Evolutionary conservation across 176 grass and related monocot species (phyloP).

Genomic region (Ananas comosus): DNA sequence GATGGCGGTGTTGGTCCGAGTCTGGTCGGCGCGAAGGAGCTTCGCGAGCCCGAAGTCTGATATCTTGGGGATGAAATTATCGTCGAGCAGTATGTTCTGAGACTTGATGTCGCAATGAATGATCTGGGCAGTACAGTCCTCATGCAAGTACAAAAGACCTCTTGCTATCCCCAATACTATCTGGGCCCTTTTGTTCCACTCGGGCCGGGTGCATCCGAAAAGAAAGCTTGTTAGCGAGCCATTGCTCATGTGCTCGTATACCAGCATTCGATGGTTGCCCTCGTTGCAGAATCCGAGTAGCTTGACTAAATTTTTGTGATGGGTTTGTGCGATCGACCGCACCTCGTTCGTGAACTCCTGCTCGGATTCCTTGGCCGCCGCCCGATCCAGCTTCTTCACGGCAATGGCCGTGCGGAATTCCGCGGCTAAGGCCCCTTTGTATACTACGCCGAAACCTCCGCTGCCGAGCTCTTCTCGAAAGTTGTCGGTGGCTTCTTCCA

Average conservation of each 20-base stretch:
- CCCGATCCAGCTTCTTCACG: background rate
- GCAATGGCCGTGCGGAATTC: background rate
- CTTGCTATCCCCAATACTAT: background rate
- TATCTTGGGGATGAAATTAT: constrained; percentile 1
- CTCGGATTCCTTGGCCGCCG: background rate
- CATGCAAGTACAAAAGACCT: constrained; percentile 14
- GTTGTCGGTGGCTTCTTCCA: background rate
- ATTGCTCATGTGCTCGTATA: constrained; percentile 23
- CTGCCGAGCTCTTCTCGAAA: constrained; percentile 10
- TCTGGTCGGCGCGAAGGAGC: constrained; percentile 1
- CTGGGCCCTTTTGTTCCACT: constrained; percentile 4
- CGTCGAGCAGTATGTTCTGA: constrained; percentile 7
- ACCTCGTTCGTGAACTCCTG: constrained; percentile 26
- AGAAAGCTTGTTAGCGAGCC: constrained; percentile 11
- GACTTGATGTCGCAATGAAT: constrained; percentile 12
- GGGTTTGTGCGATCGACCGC: constrained; percentile 14
- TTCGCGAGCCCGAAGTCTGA: constrained; percentile 12
- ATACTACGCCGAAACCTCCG: background rate
- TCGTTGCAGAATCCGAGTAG: constrained; percentile 23
- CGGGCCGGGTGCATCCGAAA: background rate
- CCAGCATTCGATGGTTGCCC: constrained; percentile 3
- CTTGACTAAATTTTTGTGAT: constrained; percentile 19
- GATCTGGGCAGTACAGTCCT: background rate
- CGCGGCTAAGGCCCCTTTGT: background rate
- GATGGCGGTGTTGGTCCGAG: background rate